phyloP scores from a whole-genome alignment of 306 rosid species.

The Dryas octopetala region DNA sequence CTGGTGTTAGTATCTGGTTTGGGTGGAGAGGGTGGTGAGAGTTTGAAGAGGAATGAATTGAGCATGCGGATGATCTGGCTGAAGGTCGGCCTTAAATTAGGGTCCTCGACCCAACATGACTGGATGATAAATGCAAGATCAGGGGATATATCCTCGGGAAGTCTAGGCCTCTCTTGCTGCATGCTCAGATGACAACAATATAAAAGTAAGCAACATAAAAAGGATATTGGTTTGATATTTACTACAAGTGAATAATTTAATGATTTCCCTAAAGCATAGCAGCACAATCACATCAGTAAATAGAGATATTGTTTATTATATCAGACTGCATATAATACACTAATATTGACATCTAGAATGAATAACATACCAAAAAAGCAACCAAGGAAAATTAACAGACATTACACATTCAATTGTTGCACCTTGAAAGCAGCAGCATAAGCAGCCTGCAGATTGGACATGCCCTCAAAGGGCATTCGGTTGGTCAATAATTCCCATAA shows the following conservation, averaged over 20 bases:
- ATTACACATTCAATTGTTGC: constrained; percentile 14
- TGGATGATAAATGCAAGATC: constrained; percentile 81
- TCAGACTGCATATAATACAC: constrained; percentile 12
- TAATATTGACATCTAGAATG: background rate
- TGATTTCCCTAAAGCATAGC: background rate
- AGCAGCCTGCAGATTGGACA: constrained; percentile 99
- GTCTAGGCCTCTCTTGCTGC: constrained; percentile 89
- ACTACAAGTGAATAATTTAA: background rate
- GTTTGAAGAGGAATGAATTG: constrained; percentile 62
- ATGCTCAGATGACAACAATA: constrained; percentile 41
- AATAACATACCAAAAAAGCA: background rate
- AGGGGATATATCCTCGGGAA: constrained; percentile 73
- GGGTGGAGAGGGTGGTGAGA: constrained; percentile 57
- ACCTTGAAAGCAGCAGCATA: constrained; percentile 99
- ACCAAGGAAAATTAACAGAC: constrained; percentile 8
- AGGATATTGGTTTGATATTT: background rate
- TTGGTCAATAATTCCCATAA: constrained; percentile 95
- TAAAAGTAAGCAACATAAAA: background rate
- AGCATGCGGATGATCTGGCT: constrained; percentile 87
- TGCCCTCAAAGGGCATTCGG: constrained; percentile 99
- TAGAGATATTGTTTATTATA: background rate
- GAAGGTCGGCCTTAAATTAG: constrained; percentile 83
- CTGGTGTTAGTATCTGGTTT: constrained; percentile 39
- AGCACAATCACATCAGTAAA: no score
- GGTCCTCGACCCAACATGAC: constrained; percentile 95